Conservation (phyloP, 441 rosid species). For the Croton laevigatus region DNA sequence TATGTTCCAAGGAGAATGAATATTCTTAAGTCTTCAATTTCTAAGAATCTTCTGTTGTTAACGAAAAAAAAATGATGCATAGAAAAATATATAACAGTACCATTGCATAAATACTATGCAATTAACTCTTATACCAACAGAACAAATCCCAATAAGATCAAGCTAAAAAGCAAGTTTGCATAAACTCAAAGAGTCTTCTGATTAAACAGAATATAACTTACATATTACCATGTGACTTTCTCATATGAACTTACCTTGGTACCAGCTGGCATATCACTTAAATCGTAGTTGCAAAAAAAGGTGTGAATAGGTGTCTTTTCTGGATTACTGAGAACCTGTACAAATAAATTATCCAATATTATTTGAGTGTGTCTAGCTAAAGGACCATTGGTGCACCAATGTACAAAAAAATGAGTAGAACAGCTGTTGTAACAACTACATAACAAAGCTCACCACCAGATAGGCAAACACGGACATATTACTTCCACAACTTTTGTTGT, state of each 20-base stretch:
- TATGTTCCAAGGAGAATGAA: background rate
- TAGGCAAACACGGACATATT: background rate
- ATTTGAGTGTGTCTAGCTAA: background rate
- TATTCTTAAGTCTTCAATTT: background rate
- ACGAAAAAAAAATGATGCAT: background rate
- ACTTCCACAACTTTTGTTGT: background rate
- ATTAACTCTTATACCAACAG: background rate
- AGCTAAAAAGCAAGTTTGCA: background rate
- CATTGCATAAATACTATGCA: background rate
- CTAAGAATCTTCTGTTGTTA: background rate
- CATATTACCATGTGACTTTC: background rate
- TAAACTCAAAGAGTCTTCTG: background rate
- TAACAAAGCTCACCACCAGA: background rate
- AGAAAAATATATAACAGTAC: background rate
- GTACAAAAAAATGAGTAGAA: background rate
- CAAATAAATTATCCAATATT: conserved; percentile 18
- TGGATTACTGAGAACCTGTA: conserved; percentile 68
- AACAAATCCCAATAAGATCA: background rate
- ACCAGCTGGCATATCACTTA: conserved; percentile 63
- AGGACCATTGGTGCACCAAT: background rate
- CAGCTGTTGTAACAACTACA: background rate
- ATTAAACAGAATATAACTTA: background rate
- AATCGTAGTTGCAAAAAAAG: conserved; percentile 52
- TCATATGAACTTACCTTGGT: conserved; percentile 45
- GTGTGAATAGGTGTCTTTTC: conserved; percentile 70